A percentile compares a stretch with the other conserved stretches of the same genome.
Conservation (phyloP, 805 yeast species). For the Zygotorulaspora danielsina region DNA sequence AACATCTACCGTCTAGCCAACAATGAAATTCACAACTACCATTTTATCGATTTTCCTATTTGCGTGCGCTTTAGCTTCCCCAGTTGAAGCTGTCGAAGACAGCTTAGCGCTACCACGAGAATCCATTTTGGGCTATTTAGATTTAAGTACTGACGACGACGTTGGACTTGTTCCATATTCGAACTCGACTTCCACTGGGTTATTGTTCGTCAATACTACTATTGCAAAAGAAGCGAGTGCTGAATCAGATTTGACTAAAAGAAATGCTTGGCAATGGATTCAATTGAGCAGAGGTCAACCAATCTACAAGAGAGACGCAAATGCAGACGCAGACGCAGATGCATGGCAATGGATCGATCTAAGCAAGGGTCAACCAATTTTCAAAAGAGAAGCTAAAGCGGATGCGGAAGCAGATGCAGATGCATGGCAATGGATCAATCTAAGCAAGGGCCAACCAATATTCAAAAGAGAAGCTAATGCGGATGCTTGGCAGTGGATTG, state of each 20-base stretch:
- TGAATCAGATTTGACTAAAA: slow-evolving; percentile 17
- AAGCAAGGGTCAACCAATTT: slow-evolving; percentile 27
- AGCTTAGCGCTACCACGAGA: slow-evolving; percentile 27
- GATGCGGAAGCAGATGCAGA: slow-evolving; percentile 22
- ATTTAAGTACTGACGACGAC: slow-evolving; percentile 28
- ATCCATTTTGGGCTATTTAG: slow-evolving; percentile 32
- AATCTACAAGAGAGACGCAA: slow-evolving; percentile 32
- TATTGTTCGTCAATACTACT: slow-evolving; percentile 33
- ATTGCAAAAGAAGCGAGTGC: slow-evolving; percentile 26
- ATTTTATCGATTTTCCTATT: slow-evolving; percentile 4
- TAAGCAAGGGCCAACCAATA: slow-evolving; percentile 27
- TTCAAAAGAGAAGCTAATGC: slow-evolving; percentile 22
- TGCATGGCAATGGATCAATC: slow-evolving; percentile 18
- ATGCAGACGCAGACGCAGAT: slow-evolving; percentile 19
- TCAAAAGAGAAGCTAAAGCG: slow-evolving; percentile 30
- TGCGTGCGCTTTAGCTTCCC: slow-evolving; percentile 15
- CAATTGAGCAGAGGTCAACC: slow-evolving; percentile 26
- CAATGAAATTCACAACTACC: slow-evolving; percentile 12
- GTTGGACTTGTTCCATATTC: slow-evolving; percentile 29
- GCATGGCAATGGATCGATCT: slow-evolving; percentile 21
- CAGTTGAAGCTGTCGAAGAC: slow-evolving; percentile 20
- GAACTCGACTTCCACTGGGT: slow-evolving; percentile 30
- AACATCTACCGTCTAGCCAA: no score
- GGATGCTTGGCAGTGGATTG: slow-evolving; percentile 20
- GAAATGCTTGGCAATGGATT: slow-evolving; percentile 29